Evolutionary conservation across 495 filamentous ascomycete genomes (phyloP).

Genomic region (Hypoxylon fuscum): DNA sequence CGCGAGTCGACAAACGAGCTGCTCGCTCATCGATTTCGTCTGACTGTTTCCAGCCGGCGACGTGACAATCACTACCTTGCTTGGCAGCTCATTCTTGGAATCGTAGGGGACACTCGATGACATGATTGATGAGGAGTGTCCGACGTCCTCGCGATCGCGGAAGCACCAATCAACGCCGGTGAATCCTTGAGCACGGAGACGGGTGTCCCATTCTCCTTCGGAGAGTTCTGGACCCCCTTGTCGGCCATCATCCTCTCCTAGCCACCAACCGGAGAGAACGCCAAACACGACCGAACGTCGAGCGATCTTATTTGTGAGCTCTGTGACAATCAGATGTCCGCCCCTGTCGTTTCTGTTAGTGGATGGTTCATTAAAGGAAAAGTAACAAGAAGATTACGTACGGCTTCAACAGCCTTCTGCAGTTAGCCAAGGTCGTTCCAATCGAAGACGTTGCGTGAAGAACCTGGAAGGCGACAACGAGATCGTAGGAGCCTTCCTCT

Average conservation of each 20-base stretch:
- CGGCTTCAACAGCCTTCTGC: conserved; percentile 49
- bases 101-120: conserved; percentile 32
- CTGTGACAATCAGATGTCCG: conserved; percentile 51
- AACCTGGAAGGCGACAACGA: conserved; percentile 62
- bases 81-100: conserved; percentile 20
- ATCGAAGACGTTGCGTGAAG: conserved; percentile 56
- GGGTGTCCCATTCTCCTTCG: conserved; percentile 39
- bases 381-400: neutral
- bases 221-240: conserved; percentile 41
- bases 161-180: conserved; percentile 36
- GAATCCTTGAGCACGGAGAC: conserved; percentile 37
- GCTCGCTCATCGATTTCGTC: conserved; percentile 25
- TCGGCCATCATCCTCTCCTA: conserved; percentile 36
- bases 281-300: conserved; percentile 42
- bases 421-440: conserved; percentile 44
- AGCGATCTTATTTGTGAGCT: conserved; percentile 46
- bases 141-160: conserved; percentile 40
- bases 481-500: conserved; percentile 55
- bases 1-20: conserved; percentile 26
- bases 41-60: conserved; percentile 19
- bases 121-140: conserved; percentile 39
- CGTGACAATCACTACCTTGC: conserved; percentile 37
- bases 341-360: conserved; percentile 19
- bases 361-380: neutral
- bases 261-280: conserved; percentile 43